phyloP scores from a whole-genome alignment of 331 rosid genomes.

The Quercus phellos region DNA sequence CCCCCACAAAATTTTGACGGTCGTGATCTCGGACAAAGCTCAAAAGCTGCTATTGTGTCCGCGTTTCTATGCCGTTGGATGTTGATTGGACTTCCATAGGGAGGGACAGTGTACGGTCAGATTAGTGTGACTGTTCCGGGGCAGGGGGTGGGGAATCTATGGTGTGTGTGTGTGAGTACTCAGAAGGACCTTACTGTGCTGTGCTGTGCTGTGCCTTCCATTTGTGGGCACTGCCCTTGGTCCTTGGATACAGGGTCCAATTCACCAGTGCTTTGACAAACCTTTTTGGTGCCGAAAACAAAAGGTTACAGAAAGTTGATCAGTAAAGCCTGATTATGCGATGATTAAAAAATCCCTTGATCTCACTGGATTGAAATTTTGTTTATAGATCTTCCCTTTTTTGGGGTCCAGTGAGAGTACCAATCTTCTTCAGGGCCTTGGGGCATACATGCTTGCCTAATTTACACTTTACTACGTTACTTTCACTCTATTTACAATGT shows the following conservation, averaged over 20 bases:
- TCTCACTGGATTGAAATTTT: not conserved
- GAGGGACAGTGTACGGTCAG: slow-evolving; percentile 30
- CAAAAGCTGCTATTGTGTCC: not conserved
- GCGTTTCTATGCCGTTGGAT: not conserved
- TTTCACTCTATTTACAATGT: too few species aligned
- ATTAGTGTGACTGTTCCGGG: slow-evolving; percentile 6
- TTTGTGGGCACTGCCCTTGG: not conserved
- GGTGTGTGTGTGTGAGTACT: not conserved
- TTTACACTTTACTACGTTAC: too few species aligned
- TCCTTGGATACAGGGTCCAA: not conserved
- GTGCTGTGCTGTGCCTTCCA: not conserved
- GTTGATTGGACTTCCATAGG: slow-evolving; percentile 13
- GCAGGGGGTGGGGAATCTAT: slow-evolving; percentile 6
- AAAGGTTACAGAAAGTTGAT: not conserved
- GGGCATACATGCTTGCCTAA: too few species aligned
- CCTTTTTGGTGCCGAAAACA: not conserved
- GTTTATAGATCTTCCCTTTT: not conserved
- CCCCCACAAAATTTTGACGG: slow-evolving; percentile 8
- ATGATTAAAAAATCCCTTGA: not conserved
- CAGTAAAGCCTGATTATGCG: not conserved
- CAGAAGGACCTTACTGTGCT: not conserved
- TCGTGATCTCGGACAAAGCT: not conserved
- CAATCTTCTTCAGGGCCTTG: too few species aligned
- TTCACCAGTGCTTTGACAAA: not conserved
- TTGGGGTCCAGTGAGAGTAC: not conserved